phyloP scores from a whole-genome alignment of 495 filamentous ascomycete species.

The Chaetomium tenue region DNA sequence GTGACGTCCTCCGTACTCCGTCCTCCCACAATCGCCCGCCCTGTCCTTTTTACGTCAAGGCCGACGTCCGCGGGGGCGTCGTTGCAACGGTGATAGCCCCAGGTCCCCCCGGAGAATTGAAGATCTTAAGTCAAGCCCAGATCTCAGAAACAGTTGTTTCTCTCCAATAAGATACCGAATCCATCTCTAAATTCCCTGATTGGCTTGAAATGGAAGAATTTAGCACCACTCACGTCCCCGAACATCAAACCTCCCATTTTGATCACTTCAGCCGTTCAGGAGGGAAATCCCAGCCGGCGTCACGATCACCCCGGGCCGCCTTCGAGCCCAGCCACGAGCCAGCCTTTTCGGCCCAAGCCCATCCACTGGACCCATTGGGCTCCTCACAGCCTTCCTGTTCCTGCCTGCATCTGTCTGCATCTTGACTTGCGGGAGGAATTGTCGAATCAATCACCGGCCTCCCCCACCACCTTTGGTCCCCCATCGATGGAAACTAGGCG shows the following conservation, averaged over 20 bases:
- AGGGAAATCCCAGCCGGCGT: conserved; percentile 20
- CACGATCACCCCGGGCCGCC: not conserved
- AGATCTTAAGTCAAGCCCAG: not conserved
- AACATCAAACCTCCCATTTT: not conserved
- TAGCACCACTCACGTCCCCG: conserved; percentile 23
- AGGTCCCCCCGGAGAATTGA: not conserved
- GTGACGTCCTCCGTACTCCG: not conserved
- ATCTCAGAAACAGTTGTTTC: conserved; percentile 12
- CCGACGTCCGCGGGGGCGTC: not conserved
- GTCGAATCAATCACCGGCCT: conserved; percentile 38
- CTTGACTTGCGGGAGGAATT: conserved; percentile 40
- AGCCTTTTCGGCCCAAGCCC: conserved; percentile 31
- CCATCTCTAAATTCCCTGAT: conserved; percentile 21
- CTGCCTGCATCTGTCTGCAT: conserved; percentile 38
- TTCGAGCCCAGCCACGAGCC: conserved; percentile 15
- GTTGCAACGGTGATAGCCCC: not conserved
- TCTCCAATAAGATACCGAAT: conserved; percentile 29
- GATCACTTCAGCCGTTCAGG: conserved; percentile 10
- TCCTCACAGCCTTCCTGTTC: conserved; percentile 38
- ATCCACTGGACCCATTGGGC: conserved; percentile 29
- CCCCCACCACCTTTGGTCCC: conserved; percentile 35
- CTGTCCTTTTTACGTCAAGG: not conserved
- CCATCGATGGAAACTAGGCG: conserved; percentile 12
- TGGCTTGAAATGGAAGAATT: conserved; percentile 27
- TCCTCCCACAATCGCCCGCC: not conserved